Base-by-base conservation (phyloP, 345 rosid species). In the Gossypium australe region DNA sequence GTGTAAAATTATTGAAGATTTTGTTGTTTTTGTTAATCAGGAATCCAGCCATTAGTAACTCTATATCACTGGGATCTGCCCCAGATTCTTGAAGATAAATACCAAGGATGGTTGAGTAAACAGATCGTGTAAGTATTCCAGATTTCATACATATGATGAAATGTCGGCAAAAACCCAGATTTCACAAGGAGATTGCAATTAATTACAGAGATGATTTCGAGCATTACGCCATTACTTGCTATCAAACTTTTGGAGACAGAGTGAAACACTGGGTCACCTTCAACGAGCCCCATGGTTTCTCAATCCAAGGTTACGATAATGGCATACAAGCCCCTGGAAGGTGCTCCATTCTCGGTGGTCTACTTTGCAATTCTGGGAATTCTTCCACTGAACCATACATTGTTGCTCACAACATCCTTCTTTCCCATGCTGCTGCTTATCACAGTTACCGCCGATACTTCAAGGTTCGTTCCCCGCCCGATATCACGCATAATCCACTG, bases 51-150 rank as follows among this genome's bases (percentile, higher is more conserved):
- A 81, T 86, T 82, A 56, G 97, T 88, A 80, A 92, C 98, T 67
- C 85, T 94, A n/a, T 94, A 90, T 76, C 98, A 94, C 80, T 94
- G 95, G 97, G 98, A 94, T 83, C 97, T 92, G 77, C 97, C 97
- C 70, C 98, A 88, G 82, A 88, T 85, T 81, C 95, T 94, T 56
- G 91, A 94, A 82, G 95, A 94, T 67, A 84, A 82, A 84, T 94
- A 88, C 64, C 88, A 85, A 80, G 97, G 98, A 84, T 94, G 95
- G 97, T 70, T 92, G 57, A 88, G 84, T 79, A 80, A 64, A 82
- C 80, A 86, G 80, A 82, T 91, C 41, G 84, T 92, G 95, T 92
- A 72, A 80, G 98, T 85, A 70, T 12, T 18, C 18, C 5, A 7
- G 43, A 49, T 56, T 11, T 14, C 7, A 3, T 27, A 13, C 17